Evolutionary conservation across 768 basidiomycete species (phyloP).

Genomic region (Lentinula boryana): DNA sequence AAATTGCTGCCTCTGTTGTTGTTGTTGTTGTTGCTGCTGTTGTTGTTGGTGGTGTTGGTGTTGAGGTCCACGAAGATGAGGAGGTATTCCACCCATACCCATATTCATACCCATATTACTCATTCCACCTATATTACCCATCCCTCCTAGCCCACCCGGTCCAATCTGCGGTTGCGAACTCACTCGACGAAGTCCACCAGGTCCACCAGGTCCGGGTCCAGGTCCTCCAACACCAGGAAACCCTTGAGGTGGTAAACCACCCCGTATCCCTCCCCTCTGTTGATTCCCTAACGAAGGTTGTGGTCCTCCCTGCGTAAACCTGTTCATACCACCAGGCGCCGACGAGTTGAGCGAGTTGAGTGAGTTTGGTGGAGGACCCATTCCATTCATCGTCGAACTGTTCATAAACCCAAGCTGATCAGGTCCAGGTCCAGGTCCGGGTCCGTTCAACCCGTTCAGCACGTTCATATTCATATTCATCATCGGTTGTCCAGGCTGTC

Average conservation of each 20-base stretch:
- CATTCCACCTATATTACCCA: background rate
- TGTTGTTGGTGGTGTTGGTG: constrained; percentile 23
- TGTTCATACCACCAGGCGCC: too few species aligned
- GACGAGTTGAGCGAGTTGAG: too few species aligned
- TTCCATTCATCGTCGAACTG: too few species aligned
- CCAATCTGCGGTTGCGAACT: constrained; percentile 40
- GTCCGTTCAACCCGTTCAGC: too few species aligned
- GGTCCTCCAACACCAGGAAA: background rate
- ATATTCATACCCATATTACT: constrained; percentile 36
- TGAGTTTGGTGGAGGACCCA: too few species aligned
- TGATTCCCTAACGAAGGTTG: constrained; percentile 13
- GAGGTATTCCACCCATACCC: constrained; percentile 31
- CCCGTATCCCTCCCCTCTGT: constrained; percentile 8
- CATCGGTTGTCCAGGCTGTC: too few species aligned
- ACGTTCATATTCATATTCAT: too few species aligned
- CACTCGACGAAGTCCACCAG: constrained; percentile 42
- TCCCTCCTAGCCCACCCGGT: background rate
- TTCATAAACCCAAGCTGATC: too few species aligned
- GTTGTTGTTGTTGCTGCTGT: constrained; percentile 28
- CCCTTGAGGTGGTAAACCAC: background rate
- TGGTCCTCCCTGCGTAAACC: background rate
- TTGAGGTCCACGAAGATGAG: constrained; percentile 25
- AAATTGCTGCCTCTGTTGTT: constrained; percentile 31
- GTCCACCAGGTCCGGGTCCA: constrained; percentile 20
- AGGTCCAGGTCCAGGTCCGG: too few species aligned